Evolutionary conservation across 2,329 filamentous ascomycete species (phyloP), one percentile per base, ranked within the genome.

Genomic region (Monosporascus cannonballus): DNA sequence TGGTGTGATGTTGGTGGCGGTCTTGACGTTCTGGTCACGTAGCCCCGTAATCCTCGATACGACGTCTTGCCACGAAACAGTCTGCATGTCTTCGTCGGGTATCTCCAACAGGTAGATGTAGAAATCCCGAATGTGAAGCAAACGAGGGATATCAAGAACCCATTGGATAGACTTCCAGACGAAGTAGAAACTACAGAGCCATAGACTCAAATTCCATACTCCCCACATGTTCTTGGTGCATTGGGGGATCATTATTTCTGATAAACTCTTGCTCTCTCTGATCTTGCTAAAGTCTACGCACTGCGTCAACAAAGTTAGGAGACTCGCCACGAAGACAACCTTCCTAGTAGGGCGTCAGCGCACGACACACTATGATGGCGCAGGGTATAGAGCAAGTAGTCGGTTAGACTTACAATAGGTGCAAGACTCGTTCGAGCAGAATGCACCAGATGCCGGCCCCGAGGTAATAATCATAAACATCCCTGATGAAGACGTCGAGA

Each of bases 31-130:
- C 30, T 89, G 80, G 64, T 96, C 90, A 56, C 92, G 81, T 22
- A 96, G 71, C 6, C 84, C 81, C 83, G 96, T 96, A 55, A 96
- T 79, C 37, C 90, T 86, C 55, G 84, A 87, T 22, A 96, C 91
- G 25, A 96, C 81, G 58, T 94, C 87, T 65, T 96, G 90, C 92
- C 92, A 96, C 6, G 92, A 93, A 49, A 96, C 88, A 0, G 90
- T 95, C 69, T 96, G 92, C 73, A 96, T 94, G 61, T 96, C 92
- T 52, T 86, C 79, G 54, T 83, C 80, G 0, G 89, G 88, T 44
- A 96, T 90, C 39, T 89, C 87, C 9, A 96, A 81, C 4, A 96
- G 79, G 64, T 95, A 78, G 27, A 85, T 77, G 66, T 90, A 96
- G 69, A 96, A 96, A 67, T 94, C 86, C 58, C 90, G 89, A 71